phyloP scores from a whole-genome alignment of 495 filamentous ascomycete genomes.

The Penicillium ochrochloron region DNA sequence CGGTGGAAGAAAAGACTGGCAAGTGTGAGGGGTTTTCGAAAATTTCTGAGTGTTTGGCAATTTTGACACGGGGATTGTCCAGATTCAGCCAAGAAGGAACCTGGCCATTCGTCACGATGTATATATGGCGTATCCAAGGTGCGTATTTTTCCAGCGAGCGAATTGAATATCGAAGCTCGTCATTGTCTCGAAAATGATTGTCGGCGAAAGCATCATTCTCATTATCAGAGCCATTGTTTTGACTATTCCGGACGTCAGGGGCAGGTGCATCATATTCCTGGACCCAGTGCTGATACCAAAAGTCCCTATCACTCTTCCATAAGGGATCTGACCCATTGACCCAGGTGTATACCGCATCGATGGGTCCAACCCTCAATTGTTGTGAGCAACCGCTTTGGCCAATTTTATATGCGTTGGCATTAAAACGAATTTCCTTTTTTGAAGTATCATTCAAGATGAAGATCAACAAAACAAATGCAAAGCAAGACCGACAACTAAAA shows the following conservation, averaged over 20 bases:
- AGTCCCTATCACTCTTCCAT: slow-evolving; percentile 17
- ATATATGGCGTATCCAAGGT: slow-evolving; percentile 15
- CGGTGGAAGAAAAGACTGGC: slow-evolving; percentile 14
- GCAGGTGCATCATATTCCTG: slow-evolving; percentile 10
- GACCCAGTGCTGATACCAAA: slow-evolving; percentile 17
- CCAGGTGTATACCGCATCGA: slow-evolving; percentile 18
- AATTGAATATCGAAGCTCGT: slow-evolving; percentile 19
- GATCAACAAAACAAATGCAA: neutral
- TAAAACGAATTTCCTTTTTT: neutral
- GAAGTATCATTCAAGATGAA: neutral
- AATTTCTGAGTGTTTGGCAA: slow-evolving; percentile 16
- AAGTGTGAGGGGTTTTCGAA: slow-evolving; percentile 17
- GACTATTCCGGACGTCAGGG: neutral
- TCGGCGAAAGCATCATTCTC: slow-evolving; percentile 8
- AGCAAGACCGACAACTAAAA: neutral
- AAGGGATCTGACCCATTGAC: slow-evolving; percentile 17
- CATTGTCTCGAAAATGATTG: slow-evolving; percentile 18
- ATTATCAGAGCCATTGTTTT: slow-evolving; percentile 11
- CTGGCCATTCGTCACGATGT: slow-evolving; percentile 17
- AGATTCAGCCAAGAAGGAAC: slow-evolving; percentile 11
- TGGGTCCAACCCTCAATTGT: slow-evolving; percentile 7
- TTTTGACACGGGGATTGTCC: slow-evolving; percentile 13
- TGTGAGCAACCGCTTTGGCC: neutral
- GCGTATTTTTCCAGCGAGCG: slow-evolving; percentile 13
- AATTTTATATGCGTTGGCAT: neutral